Evolutionary conservation across 1,139 yeast genomes (phyloP).

Genomic region (Debaryomyces subglobosus): DNA sequence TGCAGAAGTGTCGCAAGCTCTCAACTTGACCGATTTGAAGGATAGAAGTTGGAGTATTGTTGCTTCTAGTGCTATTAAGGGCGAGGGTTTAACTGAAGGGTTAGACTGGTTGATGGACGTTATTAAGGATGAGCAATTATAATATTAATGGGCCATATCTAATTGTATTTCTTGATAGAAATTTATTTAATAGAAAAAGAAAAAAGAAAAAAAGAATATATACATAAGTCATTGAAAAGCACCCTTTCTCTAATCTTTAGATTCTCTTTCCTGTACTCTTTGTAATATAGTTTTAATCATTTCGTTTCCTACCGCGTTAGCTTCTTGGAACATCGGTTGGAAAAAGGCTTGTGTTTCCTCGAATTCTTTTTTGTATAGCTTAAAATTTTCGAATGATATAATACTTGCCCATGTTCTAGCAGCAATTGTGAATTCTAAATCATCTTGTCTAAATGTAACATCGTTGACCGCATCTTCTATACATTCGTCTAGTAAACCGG

Average conservation of each 20-base stretch:
- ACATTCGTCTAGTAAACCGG: slow-evolving; percentile 77
- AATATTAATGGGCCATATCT: slow-evolving; percentile 13
- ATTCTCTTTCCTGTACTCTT: slow-evolving; percentile 48
- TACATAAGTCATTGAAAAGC: not conserved
- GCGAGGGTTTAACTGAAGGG: slow-evolving; percentile 95
- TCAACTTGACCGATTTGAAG: slow-evolving; percentile 82
- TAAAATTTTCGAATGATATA: slow-evolving; percentile 76
- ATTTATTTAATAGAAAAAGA: slow-evolving; percentile 2
- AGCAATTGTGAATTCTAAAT: slow-evolving; percentile 80
- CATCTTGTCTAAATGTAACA: slow-evolving; percentile 78
- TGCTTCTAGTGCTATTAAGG: slow-evolving; percentile 93
- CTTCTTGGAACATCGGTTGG: slow-evolving; percentile 84
- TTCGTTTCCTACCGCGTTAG: slow-evolving; percentile 88
- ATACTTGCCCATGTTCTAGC: slow-evolving; percentile 86
- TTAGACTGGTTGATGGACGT: slow-evolving; percentile 97
- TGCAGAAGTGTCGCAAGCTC: slow-evolving; percentile 89
- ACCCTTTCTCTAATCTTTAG: not conserved
- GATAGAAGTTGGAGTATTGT: slow-evolving; percentile 98
- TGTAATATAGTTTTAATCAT: slow-evolving; percentile 86
- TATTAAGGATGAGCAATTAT: slow-evolving; percentile 86
- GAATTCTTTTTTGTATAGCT: slow-evolving; percentile 70
- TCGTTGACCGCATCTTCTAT: slow-evolving; percentile 70
- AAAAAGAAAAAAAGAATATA: not conserved
- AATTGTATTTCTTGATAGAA: slow-evolving; percentile 5
- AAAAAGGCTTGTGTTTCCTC: slow-evolving; percentile 81